Evolutionary conservation across 768 basidiomycete genomes (phyloP), one percentile per base, ranked within the genome.

Genomic region (Suillus plorans): DNA sequence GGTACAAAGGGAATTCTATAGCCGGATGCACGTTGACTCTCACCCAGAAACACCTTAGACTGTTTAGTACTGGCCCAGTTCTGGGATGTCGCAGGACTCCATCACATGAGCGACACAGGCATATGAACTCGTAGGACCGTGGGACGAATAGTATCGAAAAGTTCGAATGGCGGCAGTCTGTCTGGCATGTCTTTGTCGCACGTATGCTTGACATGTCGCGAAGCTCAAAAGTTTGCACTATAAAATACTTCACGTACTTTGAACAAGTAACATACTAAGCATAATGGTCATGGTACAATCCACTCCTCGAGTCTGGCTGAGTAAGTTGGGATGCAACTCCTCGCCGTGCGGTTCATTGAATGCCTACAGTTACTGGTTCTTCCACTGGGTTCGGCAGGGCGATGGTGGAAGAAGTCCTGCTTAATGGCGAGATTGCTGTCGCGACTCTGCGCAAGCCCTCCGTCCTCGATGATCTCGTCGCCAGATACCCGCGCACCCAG

Each of bases 371-470:
- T 44, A 74, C 73, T 16, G 73, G 74, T 18, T 37, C 72, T 4
- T 72, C 72, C 10, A 61, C 69, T 4, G 74, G 73, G n/a, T 65
- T 76, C 42, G 72, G 74, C 4, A 63, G 68, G 9, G n/a, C 22
- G 34, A 61, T 76, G 55, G 61, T 68, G 5, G 71, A 73, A 58
- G 36, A 64, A 16, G 67, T 65, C 9, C 70, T 76, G 13, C 53
- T 61, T 42, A 65, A 68, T 2, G 73, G 74, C 10, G 72, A 74
- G 41, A 67, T 59, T 16, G 73, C 64, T 18, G 63, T 76, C 39
- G 73, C 74, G 5, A 72, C 73, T 5, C 64, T 71, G 22, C 71
- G 72, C 34, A 69, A 65, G 22, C 71, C 76, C 0, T 49, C 61
- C 20, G 66, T 41, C 2, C 70, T 78, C 34, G 60, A 62, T n/a